Conservation (phyloP, 345 rosid genomes). For the Eucalyptus lansdowneana region DNA sequence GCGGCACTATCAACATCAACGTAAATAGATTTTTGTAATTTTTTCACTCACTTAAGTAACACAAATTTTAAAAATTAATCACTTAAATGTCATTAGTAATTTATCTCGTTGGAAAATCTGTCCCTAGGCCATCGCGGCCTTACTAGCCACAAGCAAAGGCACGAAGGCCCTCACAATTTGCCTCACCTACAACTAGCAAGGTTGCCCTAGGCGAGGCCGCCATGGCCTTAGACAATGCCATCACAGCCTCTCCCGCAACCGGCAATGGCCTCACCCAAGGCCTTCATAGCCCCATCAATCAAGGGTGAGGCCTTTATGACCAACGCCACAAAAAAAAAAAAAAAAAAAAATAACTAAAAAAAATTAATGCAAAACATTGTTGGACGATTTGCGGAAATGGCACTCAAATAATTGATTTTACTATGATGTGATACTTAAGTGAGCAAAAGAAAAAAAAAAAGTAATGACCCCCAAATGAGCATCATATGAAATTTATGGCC, state of each 20-base stretch:
- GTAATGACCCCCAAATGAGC: no score
- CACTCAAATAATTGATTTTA: not conserved
- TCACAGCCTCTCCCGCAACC: fast-evolving
- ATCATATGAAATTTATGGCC: not conserved
- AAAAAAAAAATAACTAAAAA: no score
- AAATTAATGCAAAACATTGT: not conserved
- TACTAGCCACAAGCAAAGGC: fast-evolving
- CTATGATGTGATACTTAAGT: not conserved
- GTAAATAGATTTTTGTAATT: no score
- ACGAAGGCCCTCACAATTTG: fast-evolving
- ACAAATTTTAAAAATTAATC: no score
- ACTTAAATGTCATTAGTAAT: not conserved
- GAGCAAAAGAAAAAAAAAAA: not conserved
- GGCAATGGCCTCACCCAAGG: not conserved
- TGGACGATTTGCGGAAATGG: fast-evolving
- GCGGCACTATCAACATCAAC: fast-evolving
- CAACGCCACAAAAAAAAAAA: not conserved
- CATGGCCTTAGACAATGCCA: not conserved
- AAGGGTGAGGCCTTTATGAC: not conserved
- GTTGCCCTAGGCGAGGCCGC: not conserved
- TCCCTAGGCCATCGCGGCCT: fast-evolving
- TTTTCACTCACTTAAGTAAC: not conserved
- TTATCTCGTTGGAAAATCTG: not conserved
- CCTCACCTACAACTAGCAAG: not conserved
- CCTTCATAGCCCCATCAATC: fast-evolving